These are phyloP conservation scores for Xerocomellus amylosporus DNA, from an alignment of 768 basidiomycete genomes.

Conservation along the genomic window DNA sequence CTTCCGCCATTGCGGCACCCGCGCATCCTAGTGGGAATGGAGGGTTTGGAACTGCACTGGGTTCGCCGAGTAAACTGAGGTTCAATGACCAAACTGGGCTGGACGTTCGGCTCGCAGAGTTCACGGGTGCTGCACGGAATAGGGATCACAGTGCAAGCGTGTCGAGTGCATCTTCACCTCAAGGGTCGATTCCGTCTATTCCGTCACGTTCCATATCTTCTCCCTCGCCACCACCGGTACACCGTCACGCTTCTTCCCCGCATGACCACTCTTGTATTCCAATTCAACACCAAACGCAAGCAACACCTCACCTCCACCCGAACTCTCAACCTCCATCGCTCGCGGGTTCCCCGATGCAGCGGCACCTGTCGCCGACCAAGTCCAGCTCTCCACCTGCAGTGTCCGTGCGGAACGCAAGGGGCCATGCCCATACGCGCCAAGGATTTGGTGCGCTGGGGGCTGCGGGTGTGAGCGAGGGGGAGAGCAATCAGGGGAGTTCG, in stretches of 20 bases:
- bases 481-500: slow-evolving; percentile 66
- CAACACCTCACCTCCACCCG: slow-evolving; percentile 7
- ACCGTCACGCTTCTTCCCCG: slow-evolving; percentile 28
- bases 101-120: slow-evolving; percentile 39
- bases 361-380: slow-evolving; percentile 51
- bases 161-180: slow-evolving; percentile 71
- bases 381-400: slow-evolving; percentile 61
- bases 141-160: slow-evolving; percentile 66
- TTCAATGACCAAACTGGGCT: slow-evolving; percentile 17
- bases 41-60: slow-evolving; percentile 10
- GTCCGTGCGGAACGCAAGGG: slow-evolving; percentile 53
- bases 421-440: slow-evolving; percentile 48
- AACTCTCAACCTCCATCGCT: slow-evolving; percentile 18
- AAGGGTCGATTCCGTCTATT: slow-evolving; percentile 78
- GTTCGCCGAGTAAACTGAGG: slow-evolving; percentile 32
- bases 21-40: neutral
- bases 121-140: slow-evolving; percentile 35
- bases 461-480: slow-evolving; percentile 48
- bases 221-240: slow-evolving; percentile 37
- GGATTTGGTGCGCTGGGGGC: slow-evolving; percentile 41
- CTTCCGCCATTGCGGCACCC: slow-evolving; percentile 9
- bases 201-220: slow-evolving; percentile 66
- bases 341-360: slow-evolving; percentile 39
- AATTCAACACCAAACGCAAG: slow-evolving; percentile 7
- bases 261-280: slow-evolving; percentile 1